Conservation (phyloP, 768 basidiomycete species). For the Lactifluus echinatus region DNA sequence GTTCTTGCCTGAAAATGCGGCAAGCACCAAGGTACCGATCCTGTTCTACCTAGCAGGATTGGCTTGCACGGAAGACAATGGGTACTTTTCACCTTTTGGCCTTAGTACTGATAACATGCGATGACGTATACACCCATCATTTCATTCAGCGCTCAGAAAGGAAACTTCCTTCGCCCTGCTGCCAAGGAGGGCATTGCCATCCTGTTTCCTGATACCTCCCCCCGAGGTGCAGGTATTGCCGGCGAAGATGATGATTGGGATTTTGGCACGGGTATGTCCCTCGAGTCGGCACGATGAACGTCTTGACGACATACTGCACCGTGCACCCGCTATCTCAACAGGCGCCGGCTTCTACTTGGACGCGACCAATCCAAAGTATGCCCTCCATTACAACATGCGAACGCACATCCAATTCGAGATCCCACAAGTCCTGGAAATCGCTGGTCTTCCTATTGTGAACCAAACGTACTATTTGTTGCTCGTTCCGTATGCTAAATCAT, state of each 20-base stretch:
- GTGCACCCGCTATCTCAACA: slow-evolving; percentile 13
- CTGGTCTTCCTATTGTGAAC: slow-evolving; percentile 65
- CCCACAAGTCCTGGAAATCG: slow-evolving; percentile 64
- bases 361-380: slow-evolving; percentile 68
- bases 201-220: slow-evolving; percentile 93
- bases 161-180: slow-evolving; percentile 82
- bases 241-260: slow-evolving; percentile 83
- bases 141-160: slow-evolving; percentile 78
- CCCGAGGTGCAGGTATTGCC: slow-evolving; percentile 79
- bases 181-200: slow-evolving; percentile 81
- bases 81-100: slow-evolving; percentile 41
- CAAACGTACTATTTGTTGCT: not conserved
- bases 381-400: slow-evolving; percentile 82
- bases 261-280: slow-evolving; percentile 64
- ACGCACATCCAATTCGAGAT: slow-evolving; percentile 79
- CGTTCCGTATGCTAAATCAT: not conserved
- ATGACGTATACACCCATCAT: not conserved
- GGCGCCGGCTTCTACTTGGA: slow-evolving; percentile 94
- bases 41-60: slow-evolving; percentile 85
- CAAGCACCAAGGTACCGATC: slow-evolving; percentile 46
- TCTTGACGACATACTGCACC: not conserved
- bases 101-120: not conserved
- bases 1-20: slow-evolving; percentile 64
- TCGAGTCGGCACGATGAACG: not conserved
- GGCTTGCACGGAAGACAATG: slow-evolving; percentile 90